Base-by-base conservation (phyloP, 345 rosid genomes). In the Atalantia buxifolia region DNA sequence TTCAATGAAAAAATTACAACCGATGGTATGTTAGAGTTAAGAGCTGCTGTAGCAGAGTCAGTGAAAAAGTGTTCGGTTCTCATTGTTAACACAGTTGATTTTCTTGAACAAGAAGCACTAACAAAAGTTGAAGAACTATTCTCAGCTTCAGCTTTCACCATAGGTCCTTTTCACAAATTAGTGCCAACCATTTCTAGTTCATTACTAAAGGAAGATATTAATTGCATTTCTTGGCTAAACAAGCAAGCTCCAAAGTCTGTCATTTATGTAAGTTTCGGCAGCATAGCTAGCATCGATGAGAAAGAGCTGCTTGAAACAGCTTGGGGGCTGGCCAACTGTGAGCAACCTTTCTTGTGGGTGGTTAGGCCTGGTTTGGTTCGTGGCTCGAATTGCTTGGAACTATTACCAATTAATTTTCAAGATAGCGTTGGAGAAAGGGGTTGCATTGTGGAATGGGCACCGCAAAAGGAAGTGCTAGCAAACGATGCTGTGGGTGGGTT, bases 301-400 rank as follows among this genome's bases (percentile, higher is more conserved):
- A 75, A 65, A 31, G 76, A 81, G 42, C 71, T 83, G 1, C 66
- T 42, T 8, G 84, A 83, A 67, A 79, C 31, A 38, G 86, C 84
- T 10, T 57, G 63, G 84, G 88, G 83, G 19, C 55, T 83, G 40
- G 83, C 83, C 24, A 62, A 63, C 38, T 83, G 83, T 19, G 69
- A 76, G 65, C 77, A 65, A 48, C 81, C 86, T 7, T 85, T 81
- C 76, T 69, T 78, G 82, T 83, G 86, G 83, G 84, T 81, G 75
- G 42, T 85, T 40, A 77, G 83, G n/a, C 81, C 78, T 2, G 79
- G 81, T 6, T 79, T 72, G 14, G 75, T 61, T 30, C 7, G 42
- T 13, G 71, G 72, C 24, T 21, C 77, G n/a, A 66, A 79, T 38
- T 77, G 76, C 74, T 5, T 50, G 2, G 79, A 78, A 28, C 71